Evolutionary conservation across 768 basidiomycete genomes (phyloP).

Genomic region (Daedaleopsis nitida): DNA sequence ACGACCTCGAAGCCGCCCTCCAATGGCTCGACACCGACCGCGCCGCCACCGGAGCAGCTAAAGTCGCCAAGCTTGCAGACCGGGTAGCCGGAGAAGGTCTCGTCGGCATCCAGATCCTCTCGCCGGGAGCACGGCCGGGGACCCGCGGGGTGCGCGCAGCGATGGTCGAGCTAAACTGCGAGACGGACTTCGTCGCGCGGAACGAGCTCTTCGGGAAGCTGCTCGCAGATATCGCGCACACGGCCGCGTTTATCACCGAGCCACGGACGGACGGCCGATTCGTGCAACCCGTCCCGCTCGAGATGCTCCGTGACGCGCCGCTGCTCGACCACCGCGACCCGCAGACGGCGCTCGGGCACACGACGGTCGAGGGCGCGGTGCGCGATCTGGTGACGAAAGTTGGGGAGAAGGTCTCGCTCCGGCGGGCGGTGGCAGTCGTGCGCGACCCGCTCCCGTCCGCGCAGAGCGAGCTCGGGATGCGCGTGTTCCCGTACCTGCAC

Average conservation of each 20-base stretch:
- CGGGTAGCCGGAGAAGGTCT: conserved; percentile 78
- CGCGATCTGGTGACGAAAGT: conserved; percentile 72
- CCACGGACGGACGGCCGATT: conserved; percentile 37
- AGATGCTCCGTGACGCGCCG: conserved; percentile 62
- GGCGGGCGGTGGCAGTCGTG: conserved; percentile 53
- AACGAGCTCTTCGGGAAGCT: conserved; percentile 81
- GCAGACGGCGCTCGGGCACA: conserved; percentile 16
- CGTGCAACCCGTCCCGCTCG: conserved; percentile 54
- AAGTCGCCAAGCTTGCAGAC: conserved; percentile 82
- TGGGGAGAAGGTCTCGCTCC: conserved; percentile 76
- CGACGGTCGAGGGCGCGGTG: conserved; percentile 64
- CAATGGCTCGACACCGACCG: conserved; percentile 83
- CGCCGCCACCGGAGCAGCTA: conserved; percentile 67
- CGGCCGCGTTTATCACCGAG: conserved; percentile 72
- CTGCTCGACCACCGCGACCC: conserved; percentile 52
- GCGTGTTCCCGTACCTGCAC: conserved; percentile 63
- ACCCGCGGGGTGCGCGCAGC: conserved; percentile 61
- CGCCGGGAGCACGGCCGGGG: conserved; percentile 50
- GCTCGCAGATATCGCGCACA: conserved; percentile 80
- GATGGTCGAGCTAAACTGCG: conserved; percentile 93
- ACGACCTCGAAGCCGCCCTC: conserved; percentile 74
- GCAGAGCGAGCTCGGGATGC: conserved; percentile 39
- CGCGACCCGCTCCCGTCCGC: conserved; percentile 40
- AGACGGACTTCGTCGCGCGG: conserved; percentile 94
- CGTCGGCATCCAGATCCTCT: conserved; percentile 74